Conservation (phyloP, 139 green algal genomes). For the Coelastrella sp. region DNA sequence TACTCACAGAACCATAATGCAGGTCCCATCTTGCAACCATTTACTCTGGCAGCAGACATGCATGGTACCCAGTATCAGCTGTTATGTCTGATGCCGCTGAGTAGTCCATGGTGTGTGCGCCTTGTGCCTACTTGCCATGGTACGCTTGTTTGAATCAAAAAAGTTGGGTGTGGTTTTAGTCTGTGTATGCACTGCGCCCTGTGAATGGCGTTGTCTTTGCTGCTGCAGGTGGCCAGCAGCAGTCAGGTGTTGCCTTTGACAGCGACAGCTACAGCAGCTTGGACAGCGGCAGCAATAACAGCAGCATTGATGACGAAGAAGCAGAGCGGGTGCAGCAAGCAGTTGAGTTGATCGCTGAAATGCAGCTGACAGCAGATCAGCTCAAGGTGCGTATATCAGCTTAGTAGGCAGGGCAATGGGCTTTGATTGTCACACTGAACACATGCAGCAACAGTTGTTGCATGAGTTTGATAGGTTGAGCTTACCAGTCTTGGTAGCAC, state of each 20-base stretch:
- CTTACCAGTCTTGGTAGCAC: too few species aligned
- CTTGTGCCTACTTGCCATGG: too few species aligned
- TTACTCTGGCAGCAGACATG: too few species aligned
- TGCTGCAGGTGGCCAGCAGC: neutral
- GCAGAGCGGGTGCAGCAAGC: conserved; percentile 46
- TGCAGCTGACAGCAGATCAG: conserved; percentile 87
- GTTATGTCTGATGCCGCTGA: too few species aligned
- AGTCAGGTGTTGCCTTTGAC: neutral
- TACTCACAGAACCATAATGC: neutral
- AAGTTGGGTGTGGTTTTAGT: too few species aligned
- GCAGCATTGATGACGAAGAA: conserved; percentile 25
- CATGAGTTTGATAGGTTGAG: neutral
- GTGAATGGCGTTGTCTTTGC: neutral
- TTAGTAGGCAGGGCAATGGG: too few species aligned
- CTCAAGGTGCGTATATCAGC: conserved; percentile 76
- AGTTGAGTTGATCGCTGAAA: conserved; percentile 82
- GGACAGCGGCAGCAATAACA: conserved; percentile 40
- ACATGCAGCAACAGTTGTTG: neutral
- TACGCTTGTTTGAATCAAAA: too few species aligned
- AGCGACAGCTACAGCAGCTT: conserved; percentile 23
- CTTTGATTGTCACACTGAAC: too few species aligned
- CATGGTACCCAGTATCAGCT: too few species aligned
- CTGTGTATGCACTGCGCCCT: too few species aligned
- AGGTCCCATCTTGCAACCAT: too few species aligned
- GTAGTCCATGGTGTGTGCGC: too few species aligned